phyloP scores from a whole-genome alignment of 23 red algal species.

The Pyropia haitanensis region DNA sequence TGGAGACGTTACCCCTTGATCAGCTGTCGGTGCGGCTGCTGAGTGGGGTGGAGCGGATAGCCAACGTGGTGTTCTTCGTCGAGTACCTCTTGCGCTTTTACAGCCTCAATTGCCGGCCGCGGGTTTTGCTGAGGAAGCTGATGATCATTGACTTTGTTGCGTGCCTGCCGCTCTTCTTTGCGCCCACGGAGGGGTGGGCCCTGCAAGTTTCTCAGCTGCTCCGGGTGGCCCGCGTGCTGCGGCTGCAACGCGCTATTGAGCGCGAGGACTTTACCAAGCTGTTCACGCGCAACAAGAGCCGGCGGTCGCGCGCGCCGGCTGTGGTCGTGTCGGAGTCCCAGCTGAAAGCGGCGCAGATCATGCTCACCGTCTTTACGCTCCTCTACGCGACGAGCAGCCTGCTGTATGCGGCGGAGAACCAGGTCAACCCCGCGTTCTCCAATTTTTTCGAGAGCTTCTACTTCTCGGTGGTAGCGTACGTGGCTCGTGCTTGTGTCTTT shows the following conservation, averaged over 20 bases:
- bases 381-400: slow-evolving; percentile 6
- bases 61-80: no score
- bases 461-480: no score
- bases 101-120: slow-evolving; percentile 1
- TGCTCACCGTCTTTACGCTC: slow-evolving; percentile 3
- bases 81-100: slow-evolving; percentile 15
- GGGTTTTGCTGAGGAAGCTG: slow-evolving; percentile 3
- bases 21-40: no score
- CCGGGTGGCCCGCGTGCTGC: slow-evolving; percentile 6
- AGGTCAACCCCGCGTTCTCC: slow-evolving; percentile 5
- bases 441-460: slow-evolving; percentile 1
- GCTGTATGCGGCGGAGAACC: slow-evolving; percentile 8
- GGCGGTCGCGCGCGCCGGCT: slow-evolving; percentile 5
- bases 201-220: slow-evolving; percentile 4
- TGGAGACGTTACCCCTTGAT: no score
- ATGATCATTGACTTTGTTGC: slow-evolving; percentile 19
- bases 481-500: no score
- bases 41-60: no score
- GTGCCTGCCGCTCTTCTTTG: slow-evolving; percentile 6
- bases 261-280: slow-evolving; percentile 5
- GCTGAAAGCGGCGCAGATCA: slow-evolving; percentile 9
- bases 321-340: slow-evolving; percentile 5
- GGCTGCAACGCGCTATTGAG: slow-evolving; percentile 10
- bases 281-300: background rate
- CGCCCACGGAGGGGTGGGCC: background rate